Conservation (phyloP, 208 protist genomes). For the Wallacemonas sp. region DNA sequence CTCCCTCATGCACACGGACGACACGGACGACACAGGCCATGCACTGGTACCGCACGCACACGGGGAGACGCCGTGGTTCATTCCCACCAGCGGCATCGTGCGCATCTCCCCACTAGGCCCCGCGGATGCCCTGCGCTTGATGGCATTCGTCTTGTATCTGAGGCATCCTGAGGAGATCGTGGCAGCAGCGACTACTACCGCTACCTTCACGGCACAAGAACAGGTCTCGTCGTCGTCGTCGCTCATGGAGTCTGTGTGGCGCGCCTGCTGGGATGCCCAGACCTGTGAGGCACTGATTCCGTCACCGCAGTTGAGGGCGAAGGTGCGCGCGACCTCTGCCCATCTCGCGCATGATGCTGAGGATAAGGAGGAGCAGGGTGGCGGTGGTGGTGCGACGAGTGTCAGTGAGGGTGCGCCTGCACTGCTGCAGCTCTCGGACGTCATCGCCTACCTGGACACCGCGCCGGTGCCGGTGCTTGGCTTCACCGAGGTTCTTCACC, state of each 20-base stretch:
- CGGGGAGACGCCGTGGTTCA: slow-evolving; percentile 47
- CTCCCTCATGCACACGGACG: background rate
- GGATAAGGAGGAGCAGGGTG: background rate
- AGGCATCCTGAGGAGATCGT: slow-evolving; percentile 49
- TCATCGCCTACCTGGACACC: slow-evolving; percentile 60
- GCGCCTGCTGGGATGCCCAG: background rate
- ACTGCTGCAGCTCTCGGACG: slow-evolving; percentile 45
- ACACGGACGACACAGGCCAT: background rate
- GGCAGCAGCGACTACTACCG: slow-evolving; percentile 1
- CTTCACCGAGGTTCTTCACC: slow-evolving; percentile 53
- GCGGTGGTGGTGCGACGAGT: background rate
- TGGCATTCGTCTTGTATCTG: slow-evolving; percentile 62
- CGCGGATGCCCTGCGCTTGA: slow-evolving; percentile 39
- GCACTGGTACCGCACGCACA: background rate
- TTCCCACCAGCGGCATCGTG: slow-evolving; percentile 48
- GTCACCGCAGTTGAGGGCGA: slow-evolving; percentile 18
- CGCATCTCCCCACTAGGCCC: slow-evolving; percentile 40
- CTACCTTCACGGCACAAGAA: background rate
- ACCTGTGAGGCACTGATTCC: background rate
- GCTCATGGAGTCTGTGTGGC: background rate
- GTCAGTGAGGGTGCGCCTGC: background rate
- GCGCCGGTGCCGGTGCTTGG: slow-evolving; percentile 67
- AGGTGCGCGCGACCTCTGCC: slow-evolving; percentile 9
- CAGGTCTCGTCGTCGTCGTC: background rate
- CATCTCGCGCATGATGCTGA: background rate